Evolutionary conservation across 2,329 filamentous ascomycete genomes (phyloP).

Genomic region (Fusarium caatingaense): DNA sequence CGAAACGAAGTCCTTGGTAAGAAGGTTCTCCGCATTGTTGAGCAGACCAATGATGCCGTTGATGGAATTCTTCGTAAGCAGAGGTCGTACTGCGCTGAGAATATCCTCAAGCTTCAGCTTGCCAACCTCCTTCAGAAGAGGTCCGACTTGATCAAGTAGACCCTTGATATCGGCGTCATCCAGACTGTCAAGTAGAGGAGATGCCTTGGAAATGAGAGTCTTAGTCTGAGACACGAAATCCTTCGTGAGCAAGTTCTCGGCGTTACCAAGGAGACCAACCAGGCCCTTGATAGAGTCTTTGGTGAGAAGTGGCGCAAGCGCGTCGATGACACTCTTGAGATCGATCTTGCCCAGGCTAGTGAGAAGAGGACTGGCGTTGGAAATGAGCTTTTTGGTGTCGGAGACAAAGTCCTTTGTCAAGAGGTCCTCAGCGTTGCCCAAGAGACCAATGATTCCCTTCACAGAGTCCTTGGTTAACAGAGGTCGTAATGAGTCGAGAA

Average conservation of each 20-base stretch:
- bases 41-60: constrained; percentile 50
- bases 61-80: constrained; percentile 49
- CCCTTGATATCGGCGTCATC: constrained; percentile 51
- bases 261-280: constrained; percentile 49
- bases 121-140: constrained; percentile 49
- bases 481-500: constrained; percentile 44
- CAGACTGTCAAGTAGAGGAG: constrained; percentile 49
- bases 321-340: constrained; percentile 48
- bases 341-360: constrained; percentile 49
- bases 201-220: constrained; percentile 43
- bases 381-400: constrained; percentile 45
- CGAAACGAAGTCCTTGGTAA: constrained; percentile 45
- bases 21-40: constrained; percentile 48
- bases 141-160: constrained; percentile 47
- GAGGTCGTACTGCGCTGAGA: constrained; percentile 43
- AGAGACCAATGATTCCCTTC: constrained; percentile 49
- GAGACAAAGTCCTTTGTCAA: constrained; percentile 46
- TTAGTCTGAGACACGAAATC: constrained; percentile 40
- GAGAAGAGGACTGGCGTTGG: constrained; percentile 39
- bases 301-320: constrained; percentile 43
- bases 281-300: constrained; percentile 50
- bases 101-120: constrained; percentile 48
- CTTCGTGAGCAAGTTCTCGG: constrained; percentile 44
- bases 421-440: constrained; percentile 49
- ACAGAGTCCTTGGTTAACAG: constrained; percentile 49